Conservation (phyloP, 129 eudicot species). For the Artemisia argyi region DNA sequence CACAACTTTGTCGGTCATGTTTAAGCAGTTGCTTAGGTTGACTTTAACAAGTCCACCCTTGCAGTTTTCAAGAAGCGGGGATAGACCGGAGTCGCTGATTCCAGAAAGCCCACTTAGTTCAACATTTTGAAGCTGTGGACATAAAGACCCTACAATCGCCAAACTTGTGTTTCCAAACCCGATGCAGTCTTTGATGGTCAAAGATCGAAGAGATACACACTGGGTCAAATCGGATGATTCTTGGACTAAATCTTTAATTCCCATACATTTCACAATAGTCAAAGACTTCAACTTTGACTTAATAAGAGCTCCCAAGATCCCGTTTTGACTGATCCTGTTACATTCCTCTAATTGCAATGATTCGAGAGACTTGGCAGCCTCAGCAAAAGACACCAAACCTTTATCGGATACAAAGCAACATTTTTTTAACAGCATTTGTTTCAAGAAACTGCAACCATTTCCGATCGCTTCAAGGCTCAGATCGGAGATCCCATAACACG, state of each 20-base stretch:
- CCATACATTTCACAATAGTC: slow-evolving; percentile 78
- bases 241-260: slow-evolving; percentile 55
- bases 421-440: slow-evolving; percentile 65
- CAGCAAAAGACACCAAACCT: slow-evolving; percentile 66
- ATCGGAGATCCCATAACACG: slow-evolving; percentile 81
- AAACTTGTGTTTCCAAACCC: slow-evolving; percentile 70
- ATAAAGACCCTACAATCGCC: slow-evolving; percentile 61
- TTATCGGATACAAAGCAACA: slow-evolving; percentile 83
- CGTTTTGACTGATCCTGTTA: slow-evolving; percentile 65
- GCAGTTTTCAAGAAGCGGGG: slow-evolving; percentile 58
- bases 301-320: slow-evolving; percentile 54
- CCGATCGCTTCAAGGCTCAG: slow-evolving; percentile 78
- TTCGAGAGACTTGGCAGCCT: slow-evolving; percentile 62
- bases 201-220: slow-evolving; percentile 73
- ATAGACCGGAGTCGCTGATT: slow-evolving; percentile 64
- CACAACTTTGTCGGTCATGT: slow-evolving; percentile 59
- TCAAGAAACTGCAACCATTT: slow-evolving; percentile 64
- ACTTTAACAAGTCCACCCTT: slow-evolving; percentile 66
- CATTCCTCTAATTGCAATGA: slow-evolving; percentile 82
- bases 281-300: slow-evolving; percentile 65
- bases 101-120: slow-evolving; percentile 79
- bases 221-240: slow-evolving; percentile 39
- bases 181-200: slow-evolving; percentile 63
- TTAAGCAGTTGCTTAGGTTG: slow-evolving; percentile 62
- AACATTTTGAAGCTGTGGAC: slow-evolving; percentile 66